These are phyloP conservation scores for Cryptococcus maquisensis DNA, from an alignment of 1,284 basidiomycete genomes.

Conservation along the genomic window DNA sequence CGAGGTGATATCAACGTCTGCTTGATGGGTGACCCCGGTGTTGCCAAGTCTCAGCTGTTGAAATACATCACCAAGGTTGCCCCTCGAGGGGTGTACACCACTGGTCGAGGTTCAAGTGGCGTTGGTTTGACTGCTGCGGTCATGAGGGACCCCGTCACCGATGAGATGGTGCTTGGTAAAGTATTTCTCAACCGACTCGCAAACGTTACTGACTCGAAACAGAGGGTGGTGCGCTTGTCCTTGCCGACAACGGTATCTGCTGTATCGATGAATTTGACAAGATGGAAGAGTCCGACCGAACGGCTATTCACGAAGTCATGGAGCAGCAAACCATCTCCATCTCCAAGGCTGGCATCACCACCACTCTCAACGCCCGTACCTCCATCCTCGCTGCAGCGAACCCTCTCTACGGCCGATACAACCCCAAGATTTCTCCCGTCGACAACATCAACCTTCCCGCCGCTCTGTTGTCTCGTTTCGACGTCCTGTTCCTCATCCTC, in stretches of 20 bases:
- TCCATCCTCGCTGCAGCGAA: slow-evolving; percentile 98
- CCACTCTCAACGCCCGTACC: slow-evolving; percentile 96
- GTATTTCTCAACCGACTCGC: slow-evolving; percentile 12
- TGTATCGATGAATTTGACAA: slow-evolving; percentile 99
- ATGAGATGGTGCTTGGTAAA: slow-evolving; percentile 97
- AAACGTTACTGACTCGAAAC: slow-evolving; percentile 11
- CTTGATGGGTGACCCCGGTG: slow-evolving; percentile 99
- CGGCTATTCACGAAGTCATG: slow-evolving; percentile 99
- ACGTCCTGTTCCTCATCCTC: slow-evolving; percentile 92
- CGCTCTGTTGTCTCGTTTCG: slow-evolving; percentile 91
- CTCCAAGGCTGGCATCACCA: slow-evolving; percentile 98
- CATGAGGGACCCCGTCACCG: slow-evolving; percentile 98
- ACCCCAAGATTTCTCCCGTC: slow-evolving; percentile 92
- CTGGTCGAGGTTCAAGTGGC: slow-evolving; percentile 94
- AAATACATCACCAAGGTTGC: slow-evolving; percentile 99
- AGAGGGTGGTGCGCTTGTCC: slow-evolving; percentile 98
- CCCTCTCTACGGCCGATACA: slow-evolving; percentile 96
- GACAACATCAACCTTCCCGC: slow-evolving; percentile 99
- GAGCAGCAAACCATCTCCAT: slow-evolving; percentile 99
- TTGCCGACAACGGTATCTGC: slow-evolving; percentile 98
- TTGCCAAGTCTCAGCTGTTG: slow-evolving; percentile 95
- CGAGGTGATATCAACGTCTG: slow-evolving; percentile 97
- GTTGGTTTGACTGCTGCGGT: slow-evolving; percentile 98
- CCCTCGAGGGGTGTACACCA: slow-evolving; percentile 95
- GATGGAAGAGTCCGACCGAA: slow-evolving; percentile 97